phyloP scores from a whole-genome alignment of 371 early-diverging fungal genomes.

The Syncephalastrum sp. region DNA sequence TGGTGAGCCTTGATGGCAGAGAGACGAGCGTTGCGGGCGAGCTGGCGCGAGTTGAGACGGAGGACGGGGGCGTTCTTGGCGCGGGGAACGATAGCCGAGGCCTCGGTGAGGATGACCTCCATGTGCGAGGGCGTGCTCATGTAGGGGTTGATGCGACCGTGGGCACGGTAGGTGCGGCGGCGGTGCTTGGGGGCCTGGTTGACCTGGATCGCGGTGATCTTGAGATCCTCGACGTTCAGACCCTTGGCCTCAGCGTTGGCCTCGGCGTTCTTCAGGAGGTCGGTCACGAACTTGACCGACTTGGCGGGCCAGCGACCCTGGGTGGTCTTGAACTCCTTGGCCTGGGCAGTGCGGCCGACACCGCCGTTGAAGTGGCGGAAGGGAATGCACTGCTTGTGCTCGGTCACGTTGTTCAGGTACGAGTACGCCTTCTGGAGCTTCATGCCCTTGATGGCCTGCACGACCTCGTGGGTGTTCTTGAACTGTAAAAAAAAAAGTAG shows the following conservation, averaged over 20 bases:
- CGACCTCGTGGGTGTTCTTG: conserved; percentile 99
- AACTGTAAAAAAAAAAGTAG: conserved; percentile 36
- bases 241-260: conserved; percentile 96
- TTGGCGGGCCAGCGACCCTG: conserved; percentile 99
- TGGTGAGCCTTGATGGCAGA: conserved; percentile 3
- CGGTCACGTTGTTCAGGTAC: conserved; percentile 93
- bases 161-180: conserved; percentile 98
- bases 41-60: conserved; percentile 54
- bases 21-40: conserved; percentile 54
- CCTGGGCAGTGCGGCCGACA: conserved; percentile 97
- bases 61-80: conserved; percentile 56
- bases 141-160: conserved; percentile 95
- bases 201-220: conserved; percentile 95
- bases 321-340: conserved; percentile 87
- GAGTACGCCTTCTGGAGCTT: conserved; percentile 92
- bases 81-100: conserved; percentile 73
- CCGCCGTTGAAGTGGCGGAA: conserved; percentile 97
- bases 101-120: conserved; percentile 89
- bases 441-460: conserved; percentile 93
- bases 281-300: conserved; percentile 87
- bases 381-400: conserved; percentile 96
- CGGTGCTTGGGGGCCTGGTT: conserved; percentile 99
- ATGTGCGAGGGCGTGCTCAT: conserved; percentile 97
- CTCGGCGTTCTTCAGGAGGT: conserved; percentile 95
- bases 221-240: conserved; percentile 81